phyloP scores from a whole-genome alignment of 805 yeast species.

The Nakazawaea molendinolei region DNA sequence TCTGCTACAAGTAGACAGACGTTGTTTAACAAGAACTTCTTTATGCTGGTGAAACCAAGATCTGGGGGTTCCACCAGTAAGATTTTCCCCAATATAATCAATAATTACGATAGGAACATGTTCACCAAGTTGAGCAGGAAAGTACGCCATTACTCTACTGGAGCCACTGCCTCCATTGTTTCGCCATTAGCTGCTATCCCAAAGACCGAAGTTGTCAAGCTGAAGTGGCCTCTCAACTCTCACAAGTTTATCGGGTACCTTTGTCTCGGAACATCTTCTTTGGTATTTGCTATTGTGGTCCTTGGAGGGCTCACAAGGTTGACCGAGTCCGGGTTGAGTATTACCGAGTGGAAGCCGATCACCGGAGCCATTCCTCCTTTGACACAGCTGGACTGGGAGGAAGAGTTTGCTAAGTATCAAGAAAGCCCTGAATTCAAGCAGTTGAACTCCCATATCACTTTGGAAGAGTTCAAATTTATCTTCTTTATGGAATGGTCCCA shows the following conservation, averaged over 20 bases:
- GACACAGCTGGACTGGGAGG: constrained; percentile 75
- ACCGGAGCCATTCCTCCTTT: constrained; percentile 93
- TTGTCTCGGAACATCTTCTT: constrained; percentile 78
- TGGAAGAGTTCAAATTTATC: constrained; percentile 92
- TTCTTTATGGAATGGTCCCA: constrained; percentile 98
- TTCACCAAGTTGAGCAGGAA: constrained; percentile 6
- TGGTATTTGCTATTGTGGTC: constrained; percentile 94
- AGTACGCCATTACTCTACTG: constrained; percentile 4
- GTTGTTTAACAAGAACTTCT: constrained; percentile 2
- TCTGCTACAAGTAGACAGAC: constrained; percentile 1
- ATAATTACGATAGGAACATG: constrained; percentile 12
- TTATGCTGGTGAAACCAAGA: background rate
- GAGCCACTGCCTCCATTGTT: background rate
- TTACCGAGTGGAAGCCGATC: constrained; percentile 98
- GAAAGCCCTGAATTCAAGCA: constrained; percentile 87
- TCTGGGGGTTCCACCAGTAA: constrained; percentile 1
- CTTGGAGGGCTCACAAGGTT: constrained; percentile 93
- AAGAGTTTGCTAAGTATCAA: constrained; percentile 74
- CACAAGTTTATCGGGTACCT: constrained; percentile 73
- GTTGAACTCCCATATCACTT: constrained; percentile 78
- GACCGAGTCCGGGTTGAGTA: constrained; percentile 92
- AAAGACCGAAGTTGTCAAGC: constrained; percentile 7
- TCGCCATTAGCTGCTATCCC: background rate
- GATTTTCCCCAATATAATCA: constrained; percentile 9
- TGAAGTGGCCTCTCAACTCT: constrained; percentile 35